These are phyloP conservation scores for Dactylorhiza incarnata DNA, from an alignment of 106 monocot genomes.

Conservation along the genomic window DNA sequence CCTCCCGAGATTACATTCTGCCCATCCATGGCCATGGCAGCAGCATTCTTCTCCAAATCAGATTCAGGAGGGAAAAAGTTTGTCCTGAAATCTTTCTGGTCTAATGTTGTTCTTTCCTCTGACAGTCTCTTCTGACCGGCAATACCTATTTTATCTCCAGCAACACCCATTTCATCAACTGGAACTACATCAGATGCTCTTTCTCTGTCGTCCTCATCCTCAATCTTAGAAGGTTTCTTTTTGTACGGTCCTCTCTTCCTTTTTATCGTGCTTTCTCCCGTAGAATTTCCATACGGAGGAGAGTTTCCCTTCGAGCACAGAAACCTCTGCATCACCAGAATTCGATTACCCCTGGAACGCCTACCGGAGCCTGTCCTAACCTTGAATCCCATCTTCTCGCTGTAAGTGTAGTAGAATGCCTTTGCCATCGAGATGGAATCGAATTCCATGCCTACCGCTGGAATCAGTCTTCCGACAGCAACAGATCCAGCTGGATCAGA, in stretches of 20 bases:
- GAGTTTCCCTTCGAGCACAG: slow-evolving; percentile 37
- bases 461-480: slow-evolving; percentile 23
- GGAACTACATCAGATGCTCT: slow-evolving; percentile 19
- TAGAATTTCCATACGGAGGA: background rate
- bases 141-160: background rate
- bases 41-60: slow-evolving; percentile 1
- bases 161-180: slow-evolving; percentile 7
- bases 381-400: slow-evolving; percentile 57
- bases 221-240: slow-evolving; percentile 12
- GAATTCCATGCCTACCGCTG: slow-evolving; percentile 47
- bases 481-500: slow-evolving; percentile 19
- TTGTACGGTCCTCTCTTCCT: slow-evolving; percentile 32
- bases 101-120: background rate
- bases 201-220: slow-evolving; percentile 7
- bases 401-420: slow-evolving; percentile 40
- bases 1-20: slow-evolving; percentile 21
- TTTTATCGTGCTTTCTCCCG: slow-evolving; percentile 2
- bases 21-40: background rate
- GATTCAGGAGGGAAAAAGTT: background rate
- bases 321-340: slow-evolving; percentile 52
- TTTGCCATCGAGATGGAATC: slow-evolving; percentile 51
- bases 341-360: slow-evolving; percentile 34
- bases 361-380: slow-evolving; percentile 29
- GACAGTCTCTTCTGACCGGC: background rate
- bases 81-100: slow-evolving; percentile 5